These are phyloP conservation scores for Talaromyces wortmannii DNA, from an alignment of 495 filamentous ascomycete species.

Conservation along the genomic window DNA sequence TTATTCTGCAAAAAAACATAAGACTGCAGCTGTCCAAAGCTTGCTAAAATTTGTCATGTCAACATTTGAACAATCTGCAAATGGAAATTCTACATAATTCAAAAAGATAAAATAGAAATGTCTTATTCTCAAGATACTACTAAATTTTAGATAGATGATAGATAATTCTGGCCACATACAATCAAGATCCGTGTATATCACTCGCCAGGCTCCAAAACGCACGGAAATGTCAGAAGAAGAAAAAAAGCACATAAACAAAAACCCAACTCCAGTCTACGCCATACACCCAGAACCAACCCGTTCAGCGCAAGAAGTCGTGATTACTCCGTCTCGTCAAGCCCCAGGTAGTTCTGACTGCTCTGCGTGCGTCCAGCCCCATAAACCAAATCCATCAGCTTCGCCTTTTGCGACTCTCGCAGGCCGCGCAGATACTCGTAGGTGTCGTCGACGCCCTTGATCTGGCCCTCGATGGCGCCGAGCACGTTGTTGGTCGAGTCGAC, in stretches of 20 bases:
- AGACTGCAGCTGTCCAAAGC: no score
- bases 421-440: conserved; percentile 68
- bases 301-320: no score
- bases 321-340: background rate
- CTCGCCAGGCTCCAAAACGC: background rate
- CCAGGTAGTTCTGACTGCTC: background rate
- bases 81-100: no score
- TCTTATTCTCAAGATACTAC: no score
- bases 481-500: conserved; percentile 34
- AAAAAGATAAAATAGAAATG: no score
- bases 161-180: background rate
- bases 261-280: no score
- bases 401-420: conserved; percentile 71
- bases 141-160: background rate
- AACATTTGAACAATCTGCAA: no score
- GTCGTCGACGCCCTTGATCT: conserved; percentile 73
- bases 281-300: no score
- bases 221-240: background rate
- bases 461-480: conserved; percentile 60
- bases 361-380: conserved; percentile 51
- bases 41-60: no score
- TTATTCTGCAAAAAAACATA: no score
- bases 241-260: background rate
- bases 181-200: background rate
- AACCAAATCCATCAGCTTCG: conserved; percentile 72